Conservation (phyloP, 2,329 filamentous ascomycete genomes). For the Neopestalotiopsis clavispora region DNA sequence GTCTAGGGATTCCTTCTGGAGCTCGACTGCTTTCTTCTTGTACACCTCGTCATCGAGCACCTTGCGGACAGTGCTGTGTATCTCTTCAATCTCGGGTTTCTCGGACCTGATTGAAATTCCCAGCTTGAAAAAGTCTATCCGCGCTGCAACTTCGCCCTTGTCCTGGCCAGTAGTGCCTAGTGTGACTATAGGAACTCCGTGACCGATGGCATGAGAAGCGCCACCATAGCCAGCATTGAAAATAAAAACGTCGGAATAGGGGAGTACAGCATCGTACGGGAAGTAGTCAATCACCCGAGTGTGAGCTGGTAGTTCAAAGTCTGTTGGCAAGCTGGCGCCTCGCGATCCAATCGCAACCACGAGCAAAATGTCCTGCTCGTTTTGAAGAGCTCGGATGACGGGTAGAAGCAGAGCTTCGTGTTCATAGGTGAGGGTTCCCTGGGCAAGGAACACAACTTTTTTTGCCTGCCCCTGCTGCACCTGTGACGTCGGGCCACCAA, state of each 20-base stretch:
- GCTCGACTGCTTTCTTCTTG: constrained; percentile 11
- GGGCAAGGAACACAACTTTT: constrained; percentile 50
- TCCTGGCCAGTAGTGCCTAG: constrained; percentile 18
- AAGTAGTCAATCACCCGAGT: constrained; percentile 51
- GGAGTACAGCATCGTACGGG: constrained; percentile 51
- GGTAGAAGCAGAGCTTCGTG: constrained; percentile 49
- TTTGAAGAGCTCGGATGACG: constrained; percentile 45
- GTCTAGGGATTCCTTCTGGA: constrained; percentile 4
- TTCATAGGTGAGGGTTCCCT: constrained; percentile 49
- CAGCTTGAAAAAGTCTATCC: constrained; percentile 4
- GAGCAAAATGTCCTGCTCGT: constrained; percentile 43
- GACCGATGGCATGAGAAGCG: constrained; percentile 40
- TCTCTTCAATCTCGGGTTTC: neutral
- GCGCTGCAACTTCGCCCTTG: constrained; percentile 17
- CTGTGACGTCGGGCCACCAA: constrained; percentile 50
- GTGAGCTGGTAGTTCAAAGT: constrained; percentile 43
- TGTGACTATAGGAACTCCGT: constrained; percentile 21
- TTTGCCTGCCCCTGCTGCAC: constrained; percentile 35
- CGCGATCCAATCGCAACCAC: constrained; percentile 36
- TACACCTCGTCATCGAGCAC: neutral
- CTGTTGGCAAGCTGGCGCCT: constrained; percentile 32
- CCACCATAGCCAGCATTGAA: constrained; percentile 22
- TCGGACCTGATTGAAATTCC: neutral
- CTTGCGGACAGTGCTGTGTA: neutral
- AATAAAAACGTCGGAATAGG: constrained; percentile 38